Percentiles rank a stretch among this genome's conserved stretches.
phyloP scores from a whole-genome alignment of 2,329 filamentous ascomycete species.

The Raffaelea albimanens region DNA sequence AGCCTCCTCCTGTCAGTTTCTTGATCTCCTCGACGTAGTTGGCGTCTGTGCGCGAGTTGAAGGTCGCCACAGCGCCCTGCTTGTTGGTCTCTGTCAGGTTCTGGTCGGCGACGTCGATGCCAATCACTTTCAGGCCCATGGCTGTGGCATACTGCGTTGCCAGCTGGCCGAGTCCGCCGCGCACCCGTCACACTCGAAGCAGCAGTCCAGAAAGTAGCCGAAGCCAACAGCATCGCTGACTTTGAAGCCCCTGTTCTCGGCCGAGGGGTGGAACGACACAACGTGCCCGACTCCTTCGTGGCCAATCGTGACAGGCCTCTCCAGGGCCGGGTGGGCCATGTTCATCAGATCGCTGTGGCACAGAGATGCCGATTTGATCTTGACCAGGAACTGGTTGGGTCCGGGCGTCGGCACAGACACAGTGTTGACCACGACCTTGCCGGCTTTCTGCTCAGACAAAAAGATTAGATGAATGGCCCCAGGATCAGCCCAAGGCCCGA shows the following conservation, averaged over 20 bases:
- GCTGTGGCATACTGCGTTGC: conserved; percentile 34
- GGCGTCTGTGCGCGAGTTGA: conserved; percentile 29
- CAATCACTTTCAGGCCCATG: conserved; percentile 31
- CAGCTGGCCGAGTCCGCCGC: conserved; percentile 33
- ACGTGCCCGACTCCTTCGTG: conserved; percentile 37
- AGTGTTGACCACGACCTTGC: conserved; percentile 20
- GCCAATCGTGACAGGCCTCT: conserved; percentile 21
- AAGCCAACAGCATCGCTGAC: conserved; percentile 35
- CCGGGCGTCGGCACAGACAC: conserved; percentile 32
- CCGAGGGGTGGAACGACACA: conserved; percentile 24
- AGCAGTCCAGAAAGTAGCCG: conserved; percentile 33
- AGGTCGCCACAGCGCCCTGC: conserved; percentile 29
- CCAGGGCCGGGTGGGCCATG: conserved; percentile 12
- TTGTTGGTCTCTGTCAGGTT: conserved; percentile 27
- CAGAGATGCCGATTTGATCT: conserved; percentile 24
- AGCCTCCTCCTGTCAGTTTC: conserved; percentile 26
- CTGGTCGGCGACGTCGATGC: conserved; percentile 31
- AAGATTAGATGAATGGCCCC: neutral
- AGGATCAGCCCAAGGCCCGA: neutral
- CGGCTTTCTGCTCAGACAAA: neutral
- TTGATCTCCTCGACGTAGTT: conserved; percentile 28
- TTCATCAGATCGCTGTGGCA: conserved; percentile 22
- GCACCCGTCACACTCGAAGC: conserved; percentile 37
- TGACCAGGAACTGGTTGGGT: conserved; percentile 29
- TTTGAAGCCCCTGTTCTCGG: conserved; percentile 27